phyloP scores from a whole-genome alignment of 2,329 filamentous ascomycete species.

The Scortechinia acanthostroma region DNA sequence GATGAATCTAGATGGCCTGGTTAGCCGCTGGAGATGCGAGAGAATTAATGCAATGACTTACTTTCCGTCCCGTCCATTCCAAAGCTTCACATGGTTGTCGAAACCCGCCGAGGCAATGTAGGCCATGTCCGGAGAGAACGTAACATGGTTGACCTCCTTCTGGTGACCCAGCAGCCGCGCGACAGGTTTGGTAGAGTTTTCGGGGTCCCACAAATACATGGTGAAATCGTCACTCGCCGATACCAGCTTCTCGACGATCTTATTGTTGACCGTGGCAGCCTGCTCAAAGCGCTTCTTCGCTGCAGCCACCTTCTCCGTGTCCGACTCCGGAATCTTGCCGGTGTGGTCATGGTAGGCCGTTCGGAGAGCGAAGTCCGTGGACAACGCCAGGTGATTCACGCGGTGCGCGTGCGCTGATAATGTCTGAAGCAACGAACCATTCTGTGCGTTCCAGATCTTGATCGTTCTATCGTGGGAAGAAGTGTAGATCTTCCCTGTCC shows the following conservation, averaged over 20 bases:
- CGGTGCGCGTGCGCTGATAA: constrained; percentile 81
- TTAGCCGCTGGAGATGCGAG: not conserved
- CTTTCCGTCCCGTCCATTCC: constrained; percentile 70
- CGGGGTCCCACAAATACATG: constrained; percentile 90
- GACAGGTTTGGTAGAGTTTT: constrained; percentile 70
- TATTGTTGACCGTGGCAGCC: constrained; percentile 69
- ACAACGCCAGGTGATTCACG: constrained; percentile 90
- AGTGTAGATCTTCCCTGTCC: constrained; percentile 77
- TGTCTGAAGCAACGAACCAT: constrained; percentile 74
- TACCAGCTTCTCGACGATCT: constrained; percentile 75
- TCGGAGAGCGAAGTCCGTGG: constrained; percentile 81
- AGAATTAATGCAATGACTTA: not conserved
- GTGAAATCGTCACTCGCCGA: constrained; percentile 93
- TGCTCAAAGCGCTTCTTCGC: constrained; percentile 80
- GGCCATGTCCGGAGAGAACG: constrained; percentile 82
- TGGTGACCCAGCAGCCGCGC: constrained; percentile 88
- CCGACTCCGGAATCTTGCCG: constrained; percentile 54
- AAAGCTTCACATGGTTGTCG: constrained; percentile 92
- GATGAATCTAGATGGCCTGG: constrained; percentile 48
- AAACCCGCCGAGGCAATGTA: constrained; percentile 84
- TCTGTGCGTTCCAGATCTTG: constrained; percentile 78
- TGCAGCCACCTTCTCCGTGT: constrained; percentile 66
- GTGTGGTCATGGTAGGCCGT: constrained; percentile 84
- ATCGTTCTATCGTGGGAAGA: constrained; percentile 86
- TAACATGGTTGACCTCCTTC: constrained; percentile 93